Base-by-base conservation (phyloP, 1,284 basidiomycete genomes). In the Athelia sp. region DNA sequence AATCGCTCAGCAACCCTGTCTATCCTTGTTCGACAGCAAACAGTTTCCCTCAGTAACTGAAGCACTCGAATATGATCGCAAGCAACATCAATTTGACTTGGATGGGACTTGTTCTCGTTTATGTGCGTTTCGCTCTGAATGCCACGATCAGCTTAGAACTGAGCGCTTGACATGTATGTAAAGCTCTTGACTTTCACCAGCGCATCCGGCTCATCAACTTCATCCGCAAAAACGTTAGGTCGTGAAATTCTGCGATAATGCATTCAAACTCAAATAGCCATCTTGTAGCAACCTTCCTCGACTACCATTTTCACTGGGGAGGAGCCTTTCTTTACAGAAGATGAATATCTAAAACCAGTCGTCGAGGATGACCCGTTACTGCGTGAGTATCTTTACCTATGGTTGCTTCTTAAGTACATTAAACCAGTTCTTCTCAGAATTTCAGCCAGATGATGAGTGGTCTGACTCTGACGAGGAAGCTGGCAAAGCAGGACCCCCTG, bases 291-390 rank as follows among this genome's bases (percentile, higher is more conserved):
- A 66, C 71, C 73, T 24, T 55, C 63, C 13, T 71, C 75, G 32
- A 71, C 81, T 3, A 57, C 60, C 14, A 63, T 64, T 42, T 58
- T 93, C 45, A 76, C 71, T 36, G 80, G 79, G 29, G 66, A 68
- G 0, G 87, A 91, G 58, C 50, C 74, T 0, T 77, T 90, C 58
- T 81, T 94, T 53, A 63, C 70, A 4, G 80, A 83, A 13, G 93
- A 97, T 58, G 78, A 81, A 48, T 89, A 89, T 60, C 78, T 97
- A 21, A 77, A 80, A 35, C 94, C 93, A 2, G 80, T 79, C 22
- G 57, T 95, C 42, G 82, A 88, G 56, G 85, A 93, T 57, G 94
- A 97, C 62, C 88, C 91, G 3, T 67, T 95, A 2, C 81, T 97
- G n/a, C 88, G 93, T 95, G 56, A 58, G 87, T 72, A 1, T 17